Conservation (phyloP, 805 yeast species). For the Ogataea dorogensis region DNA sequence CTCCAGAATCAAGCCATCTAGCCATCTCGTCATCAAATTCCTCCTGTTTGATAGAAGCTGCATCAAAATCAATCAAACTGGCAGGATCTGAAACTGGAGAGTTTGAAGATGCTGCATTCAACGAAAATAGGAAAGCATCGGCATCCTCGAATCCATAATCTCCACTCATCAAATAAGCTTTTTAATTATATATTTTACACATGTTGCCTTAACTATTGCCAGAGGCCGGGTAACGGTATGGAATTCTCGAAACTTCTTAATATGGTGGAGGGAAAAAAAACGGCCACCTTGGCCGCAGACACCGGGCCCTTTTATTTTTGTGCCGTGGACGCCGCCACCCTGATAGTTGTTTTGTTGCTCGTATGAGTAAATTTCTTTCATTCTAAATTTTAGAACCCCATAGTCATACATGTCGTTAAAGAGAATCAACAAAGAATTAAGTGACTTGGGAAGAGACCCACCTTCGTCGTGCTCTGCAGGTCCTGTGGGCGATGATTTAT, state of each 20-base stretch:
- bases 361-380: conserved; percentile 12
- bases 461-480: conserved; percentile 99
- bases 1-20: conserved; percentile 11
- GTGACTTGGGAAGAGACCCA: conserved; percentile 97
- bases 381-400: conserved; percentile 11
- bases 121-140: conserved; percentile 28
- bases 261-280: conserved; percentile 1
- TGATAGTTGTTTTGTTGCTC: conserved; percentile 12
- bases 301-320: conserved; percentile 1
- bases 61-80: not conserved
- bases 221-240: conserved; percentile 7
- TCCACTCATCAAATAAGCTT: conserved; percentile 16
- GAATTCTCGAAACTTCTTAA: conserved; percentile 14
- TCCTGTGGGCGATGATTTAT: conserved; percentile 95
- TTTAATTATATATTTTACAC: too few species aligned
- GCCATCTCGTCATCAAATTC: conserved; percentile 8
- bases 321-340: conserved; percentile 3
- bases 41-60: not conserved
- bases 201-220: too few species aligned
- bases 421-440: conserved; percentile 93
- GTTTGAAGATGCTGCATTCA: conserved; percentile 15
- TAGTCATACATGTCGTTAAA: conserved; percentile 70
- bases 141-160: conserved; percentile 28
- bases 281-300: conserved; percentile 1
- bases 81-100: not conserved